These are phyloP conservation scores for Mollisia scopiformis DNA, from an alignment of 2,329 filamentous ascomycete genomes.

Conservation along the genomic window DNA sequence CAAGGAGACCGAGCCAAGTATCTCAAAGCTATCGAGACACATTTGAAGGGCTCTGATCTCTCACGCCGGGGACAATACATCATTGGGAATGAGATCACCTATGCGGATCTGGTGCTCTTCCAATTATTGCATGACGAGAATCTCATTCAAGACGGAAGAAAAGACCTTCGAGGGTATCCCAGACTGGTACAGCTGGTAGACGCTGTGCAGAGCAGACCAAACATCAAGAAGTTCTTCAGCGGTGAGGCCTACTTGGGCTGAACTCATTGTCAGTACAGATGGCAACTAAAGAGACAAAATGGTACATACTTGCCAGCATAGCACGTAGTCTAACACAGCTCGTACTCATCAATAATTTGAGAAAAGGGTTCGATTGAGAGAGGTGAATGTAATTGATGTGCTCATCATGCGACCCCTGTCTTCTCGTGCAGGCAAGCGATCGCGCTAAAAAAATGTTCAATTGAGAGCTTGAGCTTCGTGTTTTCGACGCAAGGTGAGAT, in stretches of 20 bases:
- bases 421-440: not conserved
- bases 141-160: slow-evolving; percentile 31
- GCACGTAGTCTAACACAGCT: too few species aligned
- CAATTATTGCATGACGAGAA: slow-evolving; percentile 36
- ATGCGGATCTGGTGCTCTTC: slow-evolving; percentile 35
- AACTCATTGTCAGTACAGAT: not conserved
- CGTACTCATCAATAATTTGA: too few species aligned
- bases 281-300: not conserved
- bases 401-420: not conserved
- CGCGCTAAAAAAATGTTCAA: not conserved
- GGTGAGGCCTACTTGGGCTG: slow-evolving; percentile 33
- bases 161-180: slow-evolving; percentile 32
- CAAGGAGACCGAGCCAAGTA: slow-evolving; percentile 23
- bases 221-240: slow-evolving; percentile 33
- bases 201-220: slow-evolving; percentile 32
- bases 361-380: too few species aligned
- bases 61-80: slow-evolving; percentile 35
- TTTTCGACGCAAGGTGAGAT: not conserved
- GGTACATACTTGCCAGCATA: not conserved
- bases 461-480: too few species aligned
- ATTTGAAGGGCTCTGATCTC: slow-evolving; percentile 34
- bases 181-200: slow-evolving; percentile 33
- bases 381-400: not conserved
- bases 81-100: slow-evolving; percentile 33
- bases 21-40: slow-evolving; percentile 41